phyloP scores from a whole-genome alignment of 1,284 basidiomycete genomes.

The Volvariella volvacea region DNA sequence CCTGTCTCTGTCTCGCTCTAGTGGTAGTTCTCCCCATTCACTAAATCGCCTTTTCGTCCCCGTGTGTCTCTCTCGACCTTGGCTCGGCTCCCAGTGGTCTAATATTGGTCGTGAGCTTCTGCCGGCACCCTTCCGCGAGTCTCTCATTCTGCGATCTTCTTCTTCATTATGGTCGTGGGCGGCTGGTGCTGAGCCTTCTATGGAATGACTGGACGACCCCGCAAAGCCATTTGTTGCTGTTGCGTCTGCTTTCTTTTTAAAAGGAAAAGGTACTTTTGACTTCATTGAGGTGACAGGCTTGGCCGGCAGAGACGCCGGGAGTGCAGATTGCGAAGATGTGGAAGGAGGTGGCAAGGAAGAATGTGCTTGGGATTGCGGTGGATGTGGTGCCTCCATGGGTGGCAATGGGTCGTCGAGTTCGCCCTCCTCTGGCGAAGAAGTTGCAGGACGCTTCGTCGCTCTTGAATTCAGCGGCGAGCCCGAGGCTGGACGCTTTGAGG shows the following conservation, averaged over 20 bases:
- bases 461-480: slow-evolving; percentile 18
- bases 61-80: slow-evolving; percentile 13
- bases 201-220: background rate
- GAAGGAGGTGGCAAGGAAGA: slow-evolving; percentile 14
- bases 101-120: slow-evolving; percentile 1
- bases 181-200: background rate
- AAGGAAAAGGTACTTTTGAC: slow-evolving; percentile 60
- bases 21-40: background rate
- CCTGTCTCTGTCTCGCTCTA: slow-evolving; percentile 1
- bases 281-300: slow-evolving; percentile 22
- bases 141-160: slow-evolving; percentile 26
- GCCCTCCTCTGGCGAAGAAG: slow-evolving; percentile 73
- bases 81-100: slow-evolving; percentile 28
- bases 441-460: slow-evolving; percentile 47
- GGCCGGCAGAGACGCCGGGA: slow-evolving; percentile 18
- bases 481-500: background rate
- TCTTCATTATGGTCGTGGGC: slow-evolving; percentile 39
- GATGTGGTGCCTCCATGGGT: slow-evolving; percentile 2
- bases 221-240: slow-evolving; percentile 4
- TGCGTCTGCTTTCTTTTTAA: slow-evolving; percentile 52
- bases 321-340: slow-evolving; percentile 15
- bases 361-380: slow-evolving; percentile 4
- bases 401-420: slow-evolving; percentile 50
- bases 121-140: background rate
- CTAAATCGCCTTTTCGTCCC: slow-evolving; percentile 13